phyloP scores from a whole-genome alignment of 1,284 basidiomycete genomes.

The Ceratobasidium sp. region DNA sequence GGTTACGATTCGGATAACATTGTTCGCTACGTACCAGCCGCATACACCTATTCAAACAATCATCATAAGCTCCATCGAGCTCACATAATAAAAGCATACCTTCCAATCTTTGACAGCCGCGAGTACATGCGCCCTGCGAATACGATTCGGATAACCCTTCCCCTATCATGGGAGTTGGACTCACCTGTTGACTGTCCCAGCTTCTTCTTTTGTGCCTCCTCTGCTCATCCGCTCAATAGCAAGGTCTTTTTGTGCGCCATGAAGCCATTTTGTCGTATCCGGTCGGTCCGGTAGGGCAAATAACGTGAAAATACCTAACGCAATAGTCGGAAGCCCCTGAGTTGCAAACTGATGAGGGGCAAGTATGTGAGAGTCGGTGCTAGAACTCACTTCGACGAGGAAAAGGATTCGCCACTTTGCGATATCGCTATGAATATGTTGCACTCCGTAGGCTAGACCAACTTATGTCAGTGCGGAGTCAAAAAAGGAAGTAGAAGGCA shows the following conservation, averaged over 20 bases:
- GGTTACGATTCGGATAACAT: background rate
- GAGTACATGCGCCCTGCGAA: constrained; percentile 64
- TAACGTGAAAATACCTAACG: constrained; percentile 73
- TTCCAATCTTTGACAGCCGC: constrained; percentile 79
- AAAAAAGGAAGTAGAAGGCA: background rate
- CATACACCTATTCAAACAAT: background rate
- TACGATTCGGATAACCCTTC: constrained; percentile 37
- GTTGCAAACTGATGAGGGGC: background rate
- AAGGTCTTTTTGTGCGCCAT: constrained; percentile 75
- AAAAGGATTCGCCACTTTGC: constrained; percentile 76
- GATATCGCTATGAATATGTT: constrained; percentile 50
- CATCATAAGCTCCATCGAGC: background rate
- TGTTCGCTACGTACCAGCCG: background rate
- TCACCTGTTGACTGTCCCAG: constrained; percentile 73
- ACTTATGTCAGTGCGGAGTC: background rate
- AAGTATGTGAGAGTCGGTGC: constrained; percentile 4
- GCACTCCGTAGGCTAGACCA: constrained; percentile 48
- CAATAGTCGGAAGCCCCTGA: constrained; percentile 71
- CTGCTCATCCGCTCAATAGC: constrained; percentile 80
- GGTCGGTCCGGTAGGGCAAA: constrained; percentile 80
- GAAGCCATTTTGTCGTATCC: constrained; percentile 76
- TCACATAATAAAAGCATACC: constrained; percentile 55
- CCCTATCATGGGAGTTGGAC: constrained; percentile 18
- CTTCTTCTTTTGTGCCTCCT: constrained; percentile 72
- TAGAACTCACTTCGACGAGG: constrained; percentile 70